Evolutionary conservation across 768 basidiomycete species (phyloP).

Genomic region (Lactarius deliciosus): DNA sequence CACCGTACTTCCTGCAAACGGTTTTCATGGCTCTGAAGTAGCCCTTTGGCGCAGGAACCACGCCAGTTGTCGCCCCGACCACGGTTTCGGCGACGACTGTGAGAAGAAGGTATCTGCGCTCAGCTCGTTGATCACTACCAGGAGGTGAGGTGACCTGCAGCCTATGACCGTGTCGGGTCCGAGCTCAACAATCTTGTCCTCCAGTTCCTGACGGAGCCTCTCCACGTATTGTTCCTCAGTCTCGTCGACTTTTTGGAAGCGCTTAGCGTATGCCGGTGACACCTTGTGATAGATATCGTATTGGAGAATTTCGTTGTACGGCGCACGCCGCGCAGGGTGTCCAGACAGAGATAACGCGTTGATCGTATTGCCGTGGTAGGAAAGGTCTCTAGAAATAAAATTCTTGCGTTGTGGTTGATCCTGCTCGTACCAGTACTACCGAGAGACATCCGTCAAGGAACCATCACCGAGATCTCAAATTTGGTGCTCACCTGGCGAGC

Average conservation of each 20-base stretch:
- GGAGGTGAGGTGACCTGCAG: conserved; percentile 48
- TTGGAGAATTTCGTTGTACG: conserved; percentile 67
- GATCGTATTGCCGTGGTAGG: conserved; percentile 85
- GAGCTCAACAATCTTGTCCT: conserved; percentile 79
- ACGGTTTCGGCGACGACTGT: conserved; percentile 84
- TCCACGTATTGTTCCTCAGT: conserved; percentile 78
- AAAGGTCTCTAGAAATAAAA: conserved; percentile 75
- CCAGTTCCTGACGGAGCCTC: conserved; percentile 74
- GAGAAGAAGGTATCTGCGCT: background rate
- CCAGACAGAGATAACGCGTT: conserved; percentile 65
- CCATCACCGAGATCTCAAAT: background rate
- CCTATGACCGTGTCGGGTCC: conserved; percentile 82
- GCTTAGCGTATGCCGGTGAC: conserved; percentile 81
- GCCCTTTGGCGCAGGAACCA: conserved; percentile 72
- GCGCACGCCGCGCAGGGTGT: conserved; percentile 65
- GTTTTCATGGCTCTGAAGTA: conserved; percentile 86
- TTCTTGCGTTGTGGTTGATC: conserved; percentile 70
- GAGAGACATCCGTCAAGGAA: background rate
- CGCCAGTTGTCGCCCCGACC: conserved; percentile 82
- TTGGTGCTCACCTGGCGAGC: conserved; percentile 60
- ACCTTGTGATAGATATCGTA: conserved; percentile 75
- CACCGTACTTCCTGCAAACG: conserved; percentile 70
- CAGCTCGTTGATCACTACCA: conserved; percentile 1
- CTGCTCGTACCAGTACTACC: conserved; percentile 67
- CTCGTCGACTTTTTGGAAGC: conserved; percentile 70